Base-by-base conservation (phyloP, 2,329 filamentous ascomycete genomes). In the Chlorencoelia australis region DNA sequence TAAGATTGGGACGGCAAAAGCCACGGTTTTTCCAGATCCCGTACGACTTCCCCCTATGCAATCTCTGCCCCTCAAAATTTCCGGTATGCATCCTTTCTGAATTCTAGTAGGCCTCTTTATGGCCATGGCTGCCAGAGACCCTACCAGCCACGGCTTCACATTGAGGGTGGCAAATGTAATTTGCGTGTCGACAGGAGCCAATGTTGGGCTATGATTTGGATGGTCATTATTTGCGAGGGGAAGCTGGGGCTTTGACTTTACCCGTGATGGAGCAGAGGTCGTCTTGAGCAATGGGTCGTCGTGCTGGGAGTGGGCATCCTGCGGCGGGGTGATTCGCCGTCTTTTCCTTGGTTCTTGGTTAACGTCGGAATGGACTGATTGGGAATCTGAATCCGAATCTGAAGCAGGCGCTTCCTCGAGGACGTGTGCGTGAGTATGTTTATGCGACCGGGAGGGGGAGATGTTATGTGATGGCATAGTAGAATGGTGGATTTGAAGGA, bases 11-110 rank as follows among this genome's bases (percentile, higher is more conserved):
- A 88, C 86, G 1, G 89, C 84, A 60, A 98, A 98, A 1, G 91
- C 88, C 28, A 96, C 79, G 3, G 91, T 98, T 66, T 98, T 98
- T 62, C 91, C 91, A 9, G 89, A 95, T 67, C 91, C 91, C 0
- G 91, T 98, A 44, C 87, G 73, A 55, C 85, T 94, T 24, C 88
- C 88, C 55, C 91, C 91, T 50, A 98, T 95, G 56, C 87, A 95
- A 62, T 98, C 88, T 50, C 83, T 73, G 5, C 91, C 91, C 50
- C 85, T 80, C 21, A 98, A 60, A 41, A 96, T 95, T 57, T 91
- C 82, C 1, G 89, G 88, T 53, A 98, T 96, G 56, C 85, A 94
- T 35, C 78, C 80, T 53, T 82, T 85, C 52, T 98, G 91, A 66
- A 98, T 96, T 11, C 82, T 81, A 0, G 91, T 98, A 0, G 91